phyloP scores from a whole-genome alignment of 176 grass and related monocot genomes.

The Oryza punctata region DNA sequence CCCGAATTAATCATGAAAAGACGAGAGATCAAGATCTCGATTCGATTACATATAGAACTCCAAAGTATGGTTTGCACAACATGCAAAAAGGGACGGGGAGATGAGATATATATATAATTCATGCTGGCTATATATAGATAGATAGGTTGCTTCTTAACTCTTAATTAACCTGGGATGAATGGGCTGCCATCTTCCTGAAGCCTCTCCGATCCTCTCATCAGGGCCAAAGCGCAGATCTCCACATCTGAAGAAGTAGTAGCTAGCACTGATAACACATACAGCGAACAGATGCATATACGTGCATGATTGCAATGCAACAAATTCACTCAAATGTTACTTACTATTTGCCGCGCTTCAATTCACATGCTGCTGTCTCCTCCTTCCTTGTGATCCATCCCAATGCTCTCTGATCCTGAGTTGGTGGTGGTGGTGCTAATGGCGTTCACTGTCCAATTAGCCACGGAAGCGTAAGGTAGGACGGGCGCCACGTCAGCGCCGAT shows the following conservation, averaged over 20 bases:
- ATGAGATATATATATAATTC: slow-evolving; percentile 53
- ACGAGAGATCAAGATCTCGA: slow-evolving; percentile 64
- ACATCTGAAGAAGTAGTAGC: slow-evolving; percentile 1
- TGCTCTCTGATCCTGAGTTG: slow-evolving; percentile 60
- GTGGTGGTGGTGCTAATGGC: slow-evolving; percentile 49
- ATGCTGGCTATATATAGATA: slow-evolving; percentile 41
- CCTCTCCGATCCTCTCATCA: slow-evolving; percentile 29
- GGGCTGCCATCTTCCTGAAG: slow-evolving; percentile 41
- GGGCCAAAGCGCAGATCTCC: slow-evolving; percentile 31
- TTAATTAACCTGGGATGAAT: slow-evolving; percentile 59
- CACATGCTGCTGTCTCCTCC: slow-evolving; percentile 74
- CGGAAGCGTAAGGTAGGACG: slow-evolving; percentile 51
- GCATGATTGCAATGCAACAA: slow-evolving; percentile 39
- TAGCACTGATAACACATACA: slow-evolving; percentile 2
- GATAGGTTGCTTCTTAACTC: slow-evolving; percentile 51
- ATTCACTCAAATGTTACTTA: slow-evolving; percentile 39
- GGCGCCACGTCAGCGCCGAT: slow-evolving; percentile 42
- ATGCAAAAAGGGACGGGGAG: slow-evolving; percentile 47
- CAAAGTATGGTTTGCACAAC: slow-evolving; percentile 63
- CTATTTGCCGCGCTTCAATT: slow-evolving; percentile 29
- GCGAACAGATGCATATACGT: slow-evolving; percentile 26
- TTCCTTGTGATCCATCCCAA: slow-evolving; percentile 69
- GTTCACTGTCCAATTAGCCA: slow-evolving; percentile 57
- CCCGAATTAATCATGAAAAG: slow-evolving; percentile 58
- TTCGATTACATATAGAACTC: slow-evolving; percentile 64